phyloP scores from a whole-genome alignment of 2,329 filamentous ascomycete species.

The Zalaria obscura region DNA sequence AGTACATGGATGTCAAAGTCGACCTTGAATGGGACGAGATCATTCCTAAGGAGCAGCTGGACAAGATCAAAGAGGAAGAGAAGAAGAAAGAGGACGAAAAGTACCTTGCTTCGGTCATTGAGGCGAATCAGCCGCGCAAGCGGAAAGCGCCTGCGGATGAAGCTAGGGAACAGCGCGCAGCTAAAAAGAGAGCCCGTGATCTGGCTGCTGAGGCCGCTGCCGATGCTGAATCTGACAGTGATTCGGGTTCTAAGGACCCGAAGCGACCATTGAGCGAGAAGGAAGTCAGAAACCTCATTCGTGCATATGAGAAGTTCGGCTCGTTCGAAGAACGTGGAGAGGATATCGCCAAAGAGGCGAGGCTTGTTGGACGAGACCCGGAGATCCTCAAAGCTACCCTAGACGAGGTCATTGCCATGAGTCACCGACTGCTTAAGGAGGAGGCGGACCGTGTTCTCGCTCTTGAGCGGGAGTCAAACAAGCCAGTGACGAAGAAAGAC shows the following conservation, averaged over 20 bases:
- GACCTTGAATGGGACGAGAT: slow-evolving; percentile 97
- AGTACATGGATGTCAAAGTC: slow-evolving; percentile 96
- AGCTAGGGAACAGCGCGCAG: slow-evolving; percentile 49
- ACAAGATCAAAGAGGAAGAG: slow-evolving; percentile 78
- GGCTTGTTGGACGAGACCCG: slow-evolving; percentile 66
- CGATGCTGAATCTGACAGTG: slow-evolving; percentile 37
- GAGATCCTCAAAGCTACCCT: slow-evolving; percentile 67
- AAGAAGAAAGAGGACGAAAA: slow-evolving; percentile 70
- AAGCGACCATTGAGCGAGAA: slow-evolving; percentile 83
- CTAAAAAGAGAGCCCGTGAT: slow-evolving; percentile 54
- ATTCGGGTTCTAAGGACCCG: slow-evolving; percentile 54
- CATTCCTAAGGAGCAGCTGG: slow-evolving; percentile 85
- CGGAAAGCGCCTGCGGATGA: slow-evolving; percentile 51
- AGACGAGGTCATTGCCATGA: slow-evolving; percentile 62
- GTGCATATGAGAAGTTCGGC: slow-evolving; percentile 81
- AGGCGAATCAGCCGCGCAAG: slow-evolving; percentile 71
- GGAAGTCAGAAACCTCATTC: slow-evolving; percentile 81
- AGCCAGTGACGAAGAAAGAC: slow-evolving; percentile 86
- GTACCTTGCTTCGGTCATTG: slow-evolving; percentile 68
- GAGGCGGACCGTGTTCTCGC: slow-evolving; percentile 50
- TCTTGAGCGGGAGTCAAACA: slow-evolving; percentile 57
- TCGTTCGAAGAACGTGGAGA: slow-evolving; percentile 78
- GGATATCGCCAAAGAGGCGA: slow-evolving; percentile 77
- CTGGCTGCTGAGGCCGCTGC: slow-evolving; percentile 50
- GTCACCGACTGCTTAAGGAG: slow-evolving; percentile 56